A percentile compares a stretch with the other conserved stretches of the same genome.
Evolutionary conservation across 1,139 yeast genomes (phyloP).

Genomic region (Kodamaea sp.): DNA sequence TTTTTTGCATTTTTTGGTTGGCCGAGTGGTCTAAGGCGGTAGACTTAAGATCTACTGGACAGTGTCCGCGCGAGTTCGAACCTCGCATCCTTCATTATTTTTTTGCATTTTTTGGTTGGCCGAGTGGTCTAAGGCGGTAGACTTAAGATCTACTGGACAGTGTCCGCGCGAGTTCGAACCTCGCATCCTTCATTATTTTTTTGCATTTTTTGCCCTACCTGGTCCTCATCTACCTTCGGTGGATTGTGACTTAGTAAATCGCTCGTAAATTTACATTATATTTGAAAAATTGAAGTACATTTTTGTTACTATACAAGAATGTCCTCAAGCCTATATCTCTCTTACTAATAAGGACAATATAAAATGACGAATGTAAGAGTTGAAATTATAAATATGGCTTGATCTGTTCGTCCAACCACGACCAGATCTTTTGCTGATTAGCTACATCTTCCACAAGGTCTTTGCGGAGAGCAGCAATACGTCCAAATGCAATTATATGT

Average conservation of each 20-base stretch:
- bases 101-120: conserved; percentile 28
- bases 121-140: conserved; percentile 56
- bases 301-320: no score
- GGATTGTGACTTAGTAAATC: no score
- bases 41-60: conserved; percentile 56
- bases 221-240: no score
- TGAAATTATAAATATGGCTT: not conserved
- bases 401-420: conserved; percentile 7
- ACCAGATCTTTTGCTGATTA: conserved; percentile 8
- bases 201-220: no score
- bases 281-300: not conserved
- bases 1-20: conserved; percentile 40
- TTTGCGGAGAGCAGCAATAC: conserved; percentile 7
- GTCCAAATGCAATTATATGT: conserved; percentile 10
- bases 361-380: no score
- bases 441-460: conserved; percentile 8
- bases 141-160: conserved; percentile 52
- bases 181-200: conserved; percentile 72
- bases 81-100: conserved; percentile 76
- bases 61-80: conserved; percentile 83
- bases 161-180: conserved; percentile 88
- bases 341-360: no score
- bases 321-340: no score
- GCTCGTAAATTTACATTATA: not conserved
- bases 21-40: conserved; percentile 57